Conservation (phyloP, 345 rosid species). For the Mercurialis annua region DNA sequence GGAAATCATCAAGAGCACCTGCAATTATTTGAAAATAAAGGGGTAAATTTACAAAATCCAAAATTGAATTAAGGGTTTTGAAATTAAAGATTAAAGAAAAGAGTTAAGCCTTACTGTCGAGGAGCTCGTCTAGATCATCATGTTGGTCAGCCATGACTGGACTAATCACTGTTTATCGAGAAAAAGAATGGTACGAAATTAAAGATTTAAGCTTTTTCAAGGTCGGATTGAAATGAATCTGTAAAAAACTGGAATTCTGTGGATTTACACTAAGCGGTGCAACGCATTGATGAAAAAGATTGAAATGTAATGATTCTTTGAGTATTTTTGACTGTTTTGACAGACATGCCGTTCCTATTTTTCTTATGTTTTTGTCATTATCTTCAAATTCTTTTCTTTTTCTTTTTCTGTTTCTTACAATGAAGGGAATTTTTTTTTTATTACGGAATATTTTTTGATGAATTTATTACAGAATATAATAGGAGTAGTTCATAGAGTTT, state of each 20-base stretch:
- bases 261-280: constrained; percentile 25
- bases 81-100: neutral
- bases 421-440: no score
- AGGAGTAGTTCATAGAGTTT: no score
- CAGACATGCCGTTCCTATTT: neutral
- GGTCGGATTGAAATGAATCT: neutral
- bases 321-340: constrained; percentile 8
- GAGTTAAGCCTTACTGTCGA: constrained; percentile 57
- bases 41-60: neutral
- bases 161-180: neutral
- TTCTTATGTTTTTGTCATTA: neutral
- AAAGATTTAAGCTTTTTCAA: neutral
- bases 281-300: constrained; percentile 16
- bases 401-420: neutral
- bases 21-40: constrained; percentile 27
- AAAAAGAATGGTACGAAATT: neutral
- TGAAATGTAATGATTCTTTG: constrained; percentile 19
- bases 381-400: neutral
- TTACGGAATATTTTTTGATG: no score
- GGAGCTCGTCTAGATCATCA: constrained; percentile 94
- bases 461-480: no score
- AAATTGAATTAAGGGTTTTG: constrained; percentile 2
- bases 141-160: constrained; percentile 51
- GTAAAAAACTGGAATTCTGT: neutral
- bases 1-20: constrained; percentile 99